Evolutionary conservation across 2,329 filamentous ascomycete species (phyloP), one percentile per base, ranked within the genome.

Genomic region (Aspergillus sp.): DNA sequence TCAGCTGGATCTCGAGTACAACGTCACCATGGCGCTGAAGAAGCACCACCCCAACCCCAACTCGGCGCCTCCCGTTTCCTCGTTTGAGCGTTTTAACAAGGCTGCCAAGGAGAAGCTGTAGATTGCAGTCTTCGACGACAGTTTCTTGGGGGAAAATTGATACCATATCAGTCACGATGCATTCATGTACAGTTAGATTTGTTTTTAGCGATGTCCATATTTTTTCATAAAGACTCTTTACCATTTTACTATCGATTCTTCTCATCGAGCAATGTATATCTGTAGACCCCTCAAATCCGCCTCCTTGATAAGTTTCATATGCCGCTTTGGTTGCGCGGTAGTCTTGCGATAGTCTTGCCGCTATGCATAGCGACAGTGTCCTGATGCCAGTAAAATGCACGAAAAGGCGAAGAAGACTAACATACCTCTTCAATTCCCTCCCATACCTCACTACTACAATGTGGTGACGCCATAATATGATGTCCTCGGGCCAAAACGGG

Each of bases 1-100:
- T 7, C 73, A 77, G 62, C 82, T 87, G 74, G 85, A 89, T 74
- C 74, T 90, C 57, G 81, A 83, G 69, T 89, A 89, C 73, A 83
- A 90, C 69, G 84, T 91, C 62, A 80, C 74, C 25, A 78, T 89
- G 64, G 82, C 83, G 17, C 81, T 82, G 22, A 75, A 76, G 71
- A 72, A 75, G 68, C 74, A 76, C 63, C 75, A 77, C 69, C 75
- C 72, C 54, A 74, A 77, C 69, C 75, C 75, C 63, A 74, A 76
- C 72, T 74, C 75, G 4, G 75, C 73, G 17, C 75, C 75, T 5
- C 75, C 75, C 13, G 72, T 74, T 17, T 77, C 75, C 7, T 76
- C 75, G 3, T 77, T 77, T 48, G 74, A 77, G 75, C 75, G 75
- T n/a, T 67, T 60, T 54, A 70, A 65, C 65, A 74, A 75, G 70